These are phyloP conservation scores for Zelonia costaricensis DNA, from an alignment of 208 protist genomes.

Conservation along the genomic window DNA sequence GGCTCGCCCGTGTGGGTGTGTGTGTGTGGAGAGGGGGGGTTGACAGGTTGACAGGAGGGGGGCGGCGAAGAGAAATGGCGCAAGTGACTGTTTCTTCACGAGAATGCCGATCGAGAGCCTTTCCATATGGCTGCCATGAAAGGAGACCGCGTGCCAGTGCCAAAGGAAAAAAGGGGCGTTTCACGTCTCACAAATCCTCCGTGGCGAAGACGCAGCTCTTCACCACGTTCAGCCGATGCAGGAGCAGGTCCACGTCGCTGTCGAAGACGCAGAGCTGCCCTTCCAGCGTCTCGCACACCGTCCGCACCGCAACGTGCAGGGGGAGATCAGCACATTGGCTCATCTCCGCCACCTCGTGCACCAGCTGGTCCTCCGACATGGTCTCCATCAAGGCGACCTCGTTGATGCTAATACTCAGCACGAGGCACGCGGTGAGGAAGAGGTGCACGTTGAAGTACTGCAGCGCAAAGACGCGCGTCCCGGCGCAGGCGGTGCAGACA, in stretches of 20 bases:
- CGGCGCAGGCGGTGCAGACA: slow-evolving; percentile 23
- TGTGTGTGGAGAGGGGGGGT: too few relatives aligned
- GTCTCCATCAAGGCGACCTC: slow-evolving; percentile 18
- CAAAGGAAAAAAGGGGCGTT: background rate
- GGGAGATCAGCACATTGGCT: slow-evolving; percentile 27
- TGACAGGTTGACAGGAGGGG: too few relatives aligned
- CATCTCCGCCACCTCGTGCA: slow-evolving; percentile 17
- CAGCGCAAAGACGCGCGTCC: slow-evolving; percentile 28
- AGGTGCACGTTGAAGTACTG: slow-evolving; percentile 48
- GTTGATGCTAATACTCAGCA: slow-evolving; percentile 44
- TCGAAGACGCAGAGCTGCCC: slow-evolving; percentile 33
- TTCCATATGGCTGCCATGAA: too few relatives aligned
- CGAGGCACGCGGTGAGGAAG: slow-evolving; percentile 36
- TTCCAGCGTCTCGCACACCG: slow-evolving; percentile 40
- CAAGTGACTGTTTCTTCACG: too few relatives aligned
- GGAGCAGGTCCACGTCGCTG: slow-evolving; percentile 24
- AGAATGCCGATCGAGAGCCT: too few relatives aligned
- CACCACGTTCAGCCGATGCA: slow-evolving; percentile 30
- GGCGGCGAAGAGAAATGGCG: too few relatives aligned
- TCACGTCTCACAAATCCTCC: background rate
- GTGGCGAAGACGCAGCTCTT: slow-evolving; percentile 10
- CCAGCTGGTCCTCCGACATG: slow-evolving; percentile 19
- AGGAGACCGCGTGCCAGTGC: too few relatives aligned
- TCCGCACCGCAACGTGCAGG: slow-evolving; percentile 30
- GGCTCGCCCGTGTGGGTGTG: too few relatives aligned